These are phyloP conservation scores for Phaseolus lunatus DNA, from an alignment of 306 rosid genomes.

Conservation along the genomic window DNA sequence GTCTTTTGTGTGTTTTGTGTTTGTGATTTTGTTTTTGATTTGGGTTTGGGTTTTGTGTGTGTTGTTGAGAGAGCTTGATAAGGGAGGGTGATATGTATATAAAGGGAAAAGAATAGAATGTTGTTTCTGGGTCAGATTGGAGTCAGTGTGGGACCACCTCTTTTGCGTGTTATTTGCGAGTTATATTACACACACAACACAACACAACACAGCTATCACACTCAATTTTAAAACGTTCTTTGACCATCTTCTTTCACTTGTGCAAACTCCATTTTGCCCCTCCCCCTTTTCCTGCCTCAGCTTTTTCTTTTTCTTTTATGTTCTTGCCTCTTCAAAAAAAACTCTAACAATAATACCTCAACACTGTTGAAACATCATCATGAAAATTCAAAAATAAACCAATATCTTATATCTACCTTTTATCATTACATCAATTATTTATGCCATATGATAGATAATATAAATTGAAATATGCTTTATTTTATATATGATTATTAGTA, in stretches of 20 bases:
- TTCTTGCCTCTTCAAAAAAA: neutral
- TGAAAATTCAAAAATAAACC: too few species aligned
- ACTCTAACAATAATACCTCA: neutral
- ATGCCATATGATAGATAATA: too few species aligned
- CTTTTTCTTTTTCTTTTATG: neutral
- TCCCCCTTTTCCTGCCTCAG: neutral
- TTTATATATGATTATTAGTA: too few species aligned
- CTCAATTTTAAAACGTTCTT: conserved; percentile 35
- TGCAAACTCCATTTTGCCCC: conserved; percentile 24
- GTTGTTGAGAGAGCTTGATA: neutral
- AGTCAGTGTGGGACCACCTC: conserved; percentile 39
- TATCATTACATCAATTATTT: too few species aligned
- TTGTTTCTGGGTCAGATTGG: neutral
- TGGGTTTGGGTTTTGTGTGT: neutral
- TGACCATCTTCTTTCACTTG: conserved; percentile 22
- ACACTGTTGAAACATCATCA: too few species aligned
- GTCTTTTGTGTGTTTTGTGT: neutral
- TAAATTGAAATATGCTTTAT: too few species aligned
- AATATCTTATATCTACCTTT: too few species aligned
- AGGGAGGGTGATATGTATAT: conserved; percentile 15
- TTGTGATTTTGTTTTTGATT: neutral
- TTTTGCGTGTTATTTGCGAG: conserved; percentile 48
- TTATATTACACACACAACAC: neutral
- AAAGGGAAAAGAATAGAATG: neutral
- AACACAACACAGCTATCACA: conserved; percentile 27